Conservation (phyloP, 371 early-diverging fungal species). For the Apophysomyces sp. region DNA sequence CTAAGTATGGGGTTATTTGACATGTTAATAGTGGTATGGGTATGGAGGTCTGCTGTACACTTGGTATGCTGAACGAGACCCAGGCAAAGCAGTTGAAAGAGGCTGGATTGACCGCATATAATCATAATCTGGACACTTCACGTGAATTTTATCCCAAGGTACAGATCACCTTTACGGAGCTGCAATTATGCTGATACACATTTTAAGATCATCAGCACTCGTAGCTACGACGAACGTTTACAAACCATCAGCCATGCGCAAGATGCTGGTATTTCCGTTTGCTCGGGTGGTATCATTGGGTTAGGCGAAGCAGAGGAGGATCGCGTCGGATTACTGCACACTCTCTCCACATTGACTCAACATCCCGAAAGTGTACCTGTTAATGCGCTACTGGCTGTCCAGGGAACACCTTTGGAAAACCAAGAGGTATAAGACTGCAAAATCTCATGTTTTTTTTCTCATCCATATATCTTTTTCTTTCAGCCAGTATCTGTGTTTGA, state of each 20-base stretch:
- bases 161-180: background rate
- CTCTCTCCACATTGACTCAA: constrained; percentile 66
- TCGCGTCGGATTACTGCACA: constrained; percentile 76
- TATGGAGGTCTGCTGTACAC: constrained; percentile 87
- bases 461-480: background rate
- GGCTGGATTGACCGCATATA: constrained; percentile 82
- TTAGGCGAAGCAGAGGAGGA: constrained; percentile 72
- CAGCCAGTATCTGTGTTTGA: constrained; percentile 76
- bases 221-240: constrained; percentile 77
- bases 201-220: constrained; percentile 69
- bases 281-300: constrained; percentile 85
- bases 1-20: background rate
- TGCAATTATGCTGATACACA: background rate
- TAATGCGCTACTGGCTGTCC: constrained; percentile 75
- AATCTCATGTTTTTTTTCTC: background rate
- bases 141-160: constrained; percentile 77
- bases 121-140: constrained; percentile 83
- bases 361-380: constrained; percentile 83
- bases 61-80: constrained; percentile 76
- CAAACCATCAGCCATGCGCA: constrained; percentile 72
- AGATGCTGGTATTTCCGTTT: constrained; percentile 78
- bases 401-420: constrained; percentile 76
- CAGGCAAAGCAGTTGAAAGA: constrained; percentile 75
- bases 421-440: constrained; percentile 47
- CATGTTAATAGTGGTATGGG: constrained; percentile 64